Conservation (phyloP, 2,329 filamentous ascomycete genomes). For the Chrysoporthe cubensis region DNA sequence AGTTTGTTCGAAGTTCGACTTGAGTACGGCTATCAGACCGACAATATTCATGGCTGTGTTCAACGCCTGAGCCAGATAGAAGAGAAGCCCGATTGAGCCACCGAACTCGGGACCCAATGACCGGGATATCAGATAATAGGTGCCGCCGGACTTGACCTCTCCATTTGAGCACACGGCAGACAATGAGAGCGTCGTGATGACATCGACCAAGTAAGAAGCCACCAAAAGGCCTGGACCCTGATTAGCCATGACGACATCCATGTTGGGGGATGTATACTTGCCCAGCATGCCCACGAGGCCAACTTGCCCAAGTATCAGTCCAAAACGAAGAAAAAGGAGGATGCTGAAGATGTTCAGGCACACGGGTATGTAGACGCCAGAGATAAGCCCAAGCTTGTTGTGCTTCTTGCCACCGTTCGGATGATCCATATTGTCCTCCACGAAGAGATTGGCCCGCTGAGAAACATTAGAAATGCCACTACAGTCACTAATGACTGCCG, state of each 20-base stretch:
- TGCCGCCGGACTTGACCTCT: slow-evolving; percentile 83
- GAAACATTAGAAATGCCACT: slow-evolving; percentile 4
- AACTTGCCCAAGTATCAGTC: slow-evolving; percentile 79
- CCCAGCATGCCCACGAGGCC: slow-evolving; percentile 81
- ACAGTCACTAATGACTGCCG: background rate
- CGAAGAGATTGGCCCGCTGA: background rate
- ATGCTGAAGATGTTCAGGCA: slow-evolving; percentile 88
- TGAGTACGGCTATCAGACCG: slow-evolving; percentile 81
- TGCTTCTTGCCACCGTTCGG: slow-evolving; percentile 40
- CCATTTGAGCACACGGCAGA: slow-evolving; percentile 91
- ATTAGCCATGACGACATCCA: slow-evolving; percentile 21
- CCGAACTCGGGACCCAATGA: slow-evolving; percentile 88
- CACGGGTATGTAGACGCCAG: slow-evolving; percentile 85
- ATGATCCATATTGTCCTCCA: slow-evolving; percentile 38
- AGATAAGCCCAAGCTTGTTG: slow-evolving; percentile 73
- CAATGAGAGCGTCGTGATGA: slow-evolving; percentile 83
- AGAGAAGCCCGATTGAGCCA: slow-evolving; percentile 84
- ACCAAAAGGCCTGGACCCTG: slow-evolving; percentile 66
- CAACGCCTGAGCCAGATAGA: slow-evolving; percentile 87
- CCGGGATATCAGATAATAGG: slow-evolving; percentile 86
- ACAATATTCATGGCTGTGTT: slow-evolving; percentile 89
- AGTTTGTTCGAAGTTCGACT: slow-evolving; percentile 70
- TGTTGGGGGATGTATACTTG: slow-evolving; percentile 42
- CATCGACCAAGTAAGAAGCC: slow-evolving; percentile 77
- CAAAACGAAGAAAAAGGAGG: slow-evolving; percentile 89